These are phyloP conservation scores for Lipomyces japonicus DNA, from an alignment of 805 yeast species.

Conservation along the genomic window DNA sequence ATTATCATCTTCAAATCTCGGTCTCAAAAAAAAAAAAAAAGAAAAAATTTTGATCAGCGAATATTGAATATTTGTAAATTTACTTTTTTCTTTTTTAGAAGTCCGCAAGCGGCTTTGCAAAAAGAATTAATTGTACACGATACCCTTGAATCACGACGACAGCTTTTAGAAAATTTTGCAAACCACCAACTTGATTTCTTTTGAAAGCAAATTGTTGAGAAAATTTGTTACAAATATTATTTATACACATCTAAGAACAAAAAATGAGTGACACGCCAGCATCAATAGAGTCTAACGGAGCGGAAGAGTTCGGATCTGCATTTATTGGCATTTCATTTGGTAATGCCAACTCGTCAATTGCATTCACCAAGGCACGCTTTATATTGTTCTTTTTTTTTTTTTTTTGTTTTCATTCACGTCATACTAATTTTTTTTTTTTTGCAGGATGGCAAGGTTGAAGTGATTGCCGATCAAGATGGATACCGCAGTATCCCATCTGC, in stretches of 20 bases:
- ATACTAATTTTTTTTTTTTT: too few species aligned
- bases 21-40: too few species aligned
- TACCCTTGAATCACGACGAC: not conserved
- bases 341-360: constrained; percentile 92
- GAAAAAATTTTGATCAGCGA: too few species aligned
- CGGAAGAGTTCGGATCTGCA: constrained; percentile 37
- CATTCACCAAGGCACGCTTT: constrained; percentile 50
- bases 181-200: not conserved
- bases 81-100: too few species aligned
- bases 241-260: too few species aligned
- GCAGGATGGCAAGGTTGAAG: constrained; percentile 88
- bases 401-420: too few species aligned
- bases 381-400: too few species aligned
- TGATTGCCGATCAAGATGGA: constrained; percentile 98
- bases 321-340: constrained; percentile 96
- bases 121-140: not conserved
- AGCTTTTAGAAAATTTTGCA: not conserved
- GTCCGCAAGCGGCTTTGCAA: not conserved
- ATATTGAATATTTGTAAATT: too few species aligned
- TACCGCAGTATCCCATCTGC: constrained; percentile 95
- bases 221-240: too few species aligned
- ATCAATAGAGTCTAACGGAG: constrained; percentile 2
- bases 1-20: too few species aligned
- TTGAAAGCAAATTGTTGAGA: not conserved
- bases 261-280: not conserved